Percentiles rank a stretch among this genome's conserved stretches.
These are phyloP conservation scores for Trichoderma sp. DNA, from an alignment of 2,329 filamentous ascomycete genomes.

Conservation along the genomic window DNA sequence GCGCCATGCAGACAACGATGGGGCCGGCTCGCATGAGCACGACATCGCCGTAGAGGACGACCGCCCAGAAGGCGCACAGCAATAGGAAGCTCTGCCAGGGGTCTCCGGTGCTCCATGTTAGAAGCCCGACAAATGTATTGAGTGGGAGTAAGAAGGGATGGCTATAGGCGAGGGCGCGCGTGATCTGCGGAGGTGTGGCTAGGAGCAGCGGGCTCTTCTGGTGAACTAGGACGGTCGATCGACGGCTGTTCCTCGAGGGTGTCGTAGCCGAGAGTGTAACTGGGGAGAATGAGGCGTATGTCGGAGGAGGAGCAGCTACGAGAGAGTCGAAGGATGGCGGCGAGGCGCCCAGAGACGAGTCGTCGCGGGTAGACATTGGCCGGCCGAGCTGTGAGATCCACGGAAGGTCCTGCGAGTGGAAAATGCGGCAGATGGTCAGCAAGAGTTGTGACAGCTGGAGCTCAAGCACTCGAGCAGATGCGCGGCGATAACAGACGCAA, in stretches of 20 bases:
- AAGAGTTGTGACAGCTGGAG: not conserved
- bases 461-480: not conserved
- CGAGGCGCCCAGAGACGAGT: slow-evolving; percentile 38
- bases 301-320: slow-evolving; percentile 56
- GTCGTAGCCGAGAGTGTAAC: slow-evolving; percentile 70
- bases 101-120: slow-evolving; percentile 93
- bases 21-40: slow-evolving; percentile 83
- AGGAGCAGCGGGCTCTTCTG: slow-evolving; percentile 93
- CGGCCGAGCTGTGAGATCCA: slow-evolving; percentile 52
- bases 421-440: slow-evolving; percentile 20
- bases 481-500: not conserved
- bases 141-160: slow-evolving; percentile 90
- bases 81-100: slow-evolving; percentile 97
- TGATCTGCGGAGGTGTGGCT: slow-evolving; percentile 92
- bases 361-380: slow-evolving; percentile 44
- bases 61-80: slow-evolving; percentile 80
- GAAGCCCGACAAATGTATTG: slow-evolving; percentile 78
- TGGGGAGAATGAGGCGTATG: slow-evolving; percentile 88
- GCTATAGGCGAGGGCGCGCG: slow-evolving; percentile 89
- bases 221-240: slow-evolving; percentile 91
- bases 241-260: slow-evolving; percentile 62
- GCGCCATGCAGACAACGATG: slow-evolving; percentile 71
- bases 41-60: slow-evolving; percentile 81
- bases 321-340: slow-evolving; percentile 38
- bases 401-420: slow-evolving; percentile 42